A percentile compares a stretch with the other conserved stretches of the same genome.
Conservation (phyloP, 2,329 filamentous ascomycete genomes). For the Trichoderma harzianum region DNA sequence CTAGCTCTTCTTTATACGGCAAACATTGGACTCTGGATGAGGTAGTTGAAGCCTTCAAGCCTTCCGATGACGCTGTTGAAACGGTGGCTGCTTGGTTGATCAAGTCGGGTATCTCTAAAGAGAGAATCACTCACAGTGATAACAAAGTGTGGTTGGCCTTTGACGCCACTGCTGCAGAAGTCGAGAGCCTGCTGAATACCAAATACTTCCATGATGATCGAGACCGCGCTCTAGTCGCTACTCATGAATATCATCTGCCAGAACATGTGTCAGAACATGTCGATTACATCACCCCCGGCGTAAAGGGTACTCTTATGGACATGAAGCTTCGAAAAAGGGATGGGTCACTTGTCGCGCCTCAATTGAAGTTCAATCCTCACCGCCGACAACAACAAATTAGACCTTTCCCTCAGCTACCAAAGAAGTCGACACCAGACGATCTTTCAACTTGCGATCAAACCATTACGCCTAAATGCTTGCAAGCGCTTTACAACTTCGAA, state of each 20-base stretch:
- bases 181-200: slow-evolving; percentile 50
- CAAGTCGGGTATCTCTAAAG: slow-evolving; percentile 45
- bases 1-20: slow-evolving; percentile 42
- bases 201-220: slow-evolving; percentile 46
- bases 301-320: slow-evolving; percentile 22
- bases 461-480: slow-evolving; percentile 55
- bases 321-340: slow-evolving; percentile 15
- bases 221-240: slow-evolving; percentile 33
- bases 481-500: slow-evolving; percentile 42
- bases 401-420: not conserved
- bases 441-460: slow-evolving; percentile 44
- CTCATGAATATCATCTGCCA: slow-evolving; percentile 40
- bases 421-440: not conserved
- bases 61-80: slow-evolving; percentile 41
- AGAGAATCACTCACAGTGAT: slow-evolving; percentile 47
- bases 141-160: slow-evolving; percentile 43
- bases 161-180: slow-evolving; percentile 22
- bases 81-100: slow-evolving; percentile 51
- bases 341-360: not conserved
- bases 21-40: slow-evolving; percentile 44
- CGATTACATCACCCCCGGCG: slow-evolving; percentile 40
- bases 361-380: not conserved
- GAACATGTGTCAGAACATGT: slow-evolving; percentile 35
- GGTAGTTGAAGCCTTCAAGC: slow-evolving; percentile 42
- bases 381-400: not conserved